Evolutionary conservation across 225 moss, liverwort and hornwort species (phyloP).

Genomic region (Marchantia paleacea): DNA sequence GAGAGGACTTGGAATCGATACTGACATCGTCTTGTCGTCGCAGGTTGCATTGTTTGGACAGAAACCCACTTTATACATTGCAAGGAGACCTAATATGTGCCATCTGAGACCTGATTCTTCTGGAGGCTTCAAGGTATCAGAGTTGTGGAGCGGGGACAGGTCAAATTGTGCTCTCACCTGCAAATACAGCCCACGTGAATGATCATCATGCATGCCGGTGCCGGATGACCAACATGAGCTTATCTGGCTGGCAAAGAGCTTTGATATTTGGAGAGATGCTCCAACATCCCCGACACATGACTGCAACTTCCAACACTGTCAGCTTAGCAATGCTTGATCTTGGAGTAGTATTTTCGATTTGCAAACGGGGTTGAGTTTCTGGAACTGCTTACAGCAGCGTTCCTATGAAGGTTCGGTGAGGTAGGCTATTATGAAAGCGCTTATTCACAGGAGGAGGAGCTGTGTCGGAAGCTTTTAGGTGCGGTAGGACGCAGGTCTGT

Average conservation of each 20-base stretch:
- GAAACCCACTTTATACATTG: not conserved
- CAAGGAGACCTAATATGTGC: slow-evolving; percentile 8
- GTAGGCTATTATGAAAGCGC: not conserved
- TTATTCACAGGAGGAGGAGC: not conserved
- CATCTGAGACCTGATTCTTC: slow-evolving; percentile 9
- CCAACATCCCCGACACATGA: not conserved
- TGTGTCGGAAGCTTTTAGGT: not conserved
- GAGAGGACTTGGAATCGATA: not conserved
- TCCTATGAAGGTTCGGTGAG: not conserved
- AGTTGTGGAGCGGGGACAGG: not conserved
- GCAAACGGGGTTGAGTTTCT: not conserved
- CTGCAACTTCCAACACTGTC: not conserved
- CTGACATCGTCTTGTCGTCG: slow-evolving; percentile 5
- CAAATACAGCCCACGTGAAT: not conserved
- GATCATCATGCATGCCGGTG: not conserved
- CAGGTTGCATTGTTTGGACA: not conserved
- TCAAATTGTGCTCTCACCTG: not conserved
- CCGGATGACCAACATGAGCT: not conserved
- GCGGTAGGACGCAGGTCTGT: not conserved
- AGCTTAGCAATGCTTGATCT: slow-evolving; percentile 6
- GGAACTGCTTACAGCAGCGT: not conserved
- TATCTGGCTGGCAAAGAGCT: not conserved
- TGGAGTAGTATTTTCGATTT: not conserved
- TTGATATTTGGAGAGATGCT: not conserved
- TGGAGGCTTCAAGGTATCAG: not conserved